Base-by-base conservation (phyloP, 2,329 filamentous ascomycete species). In the Bisporella sp. region DNA sequence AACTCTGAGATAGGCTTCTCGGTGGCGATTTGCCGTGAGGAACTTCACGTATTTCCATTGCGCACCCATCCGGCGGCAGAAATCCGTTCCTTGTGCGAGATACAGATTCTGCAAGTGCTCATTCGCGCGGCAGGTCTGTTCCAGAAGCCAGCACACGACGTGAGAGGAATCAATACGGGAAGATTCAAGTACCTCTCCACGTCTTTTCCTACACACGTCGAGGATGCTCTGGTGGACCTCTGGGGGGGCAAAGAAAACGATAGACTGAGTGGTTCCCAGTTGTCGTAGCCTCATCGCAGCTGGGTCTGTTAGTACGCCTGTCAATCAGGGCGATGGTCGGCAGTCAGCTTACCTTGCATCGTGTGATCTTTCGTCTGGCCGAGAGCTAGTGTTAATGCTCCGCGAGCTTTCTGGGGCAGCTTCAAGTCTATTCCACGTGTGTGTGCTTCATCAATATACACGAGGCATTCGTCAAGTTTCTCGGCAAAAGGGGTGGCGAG, bases 241-340 rank as follows among this genome's bases (percentile, higher is more conserved):
- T 6, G 59, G 59, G 21, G 59, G 64, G 1, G 62, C 60, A 30
- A 66, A 64, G 41, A 65, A 61, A 0, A 47, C 46, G 7, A 63
- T 45, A 1, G 62, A 53, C 50, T 64, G 62, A 4, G 59, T 55
- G n/a, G 70, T 70, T 0, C 68, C 73, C 0, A 87, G 67, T 43
- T 84, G 76, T 1, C 84, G 72, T 0, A 87, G 64, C 52, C 83
- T 68, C 82, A 87, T 86, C 0, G 82, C 81, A 48, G 82, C 82
- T 79, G 52, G 33, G 49, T 35, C 40, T 49, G 31, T 44, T 39
- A 52, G 50, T 42, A 47, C 46, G 31, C n/a, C 39, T 45, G 11
- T 56, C 31, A 41, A 12, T 63, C 0, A 64, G 64, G 1, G 61
- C n/a, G n/a, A 7, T 46, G 35, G n/a, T 47, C 35, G n/a, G 30